These are phyloP conservation scores for Termitomyces heimii DNA, from an alignment of 768 basidiomycete species.

Conservation along the genomic window DNA sequence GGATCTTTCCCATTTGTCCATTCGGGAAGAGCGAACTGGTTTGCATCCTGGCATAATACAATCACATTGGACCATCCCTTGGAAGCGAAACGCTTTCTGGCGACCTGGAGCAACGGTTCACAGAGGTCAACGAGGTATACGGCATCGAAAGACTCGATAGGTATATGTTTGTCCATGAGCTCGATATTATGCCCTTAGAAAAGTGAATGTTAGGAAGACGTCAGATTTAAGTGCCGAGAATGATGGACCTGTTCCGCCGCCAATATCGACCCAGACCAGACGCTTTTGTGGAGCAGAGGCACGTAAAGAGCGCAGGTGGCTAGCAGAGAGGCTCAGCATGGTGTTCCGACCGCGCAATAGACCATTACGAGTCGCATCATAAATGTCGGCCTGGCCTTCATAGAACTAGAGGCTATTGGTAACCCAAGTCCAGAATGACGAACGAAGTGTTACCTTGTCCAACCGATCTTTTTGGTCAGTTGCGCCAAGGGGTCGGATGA, in stretches of 20 bases:
- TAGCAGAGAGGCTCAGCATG: conserved; percentile 63
- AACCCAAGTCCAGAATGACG: not conserved
- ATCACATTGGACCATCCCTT: conserved; percentile 72
- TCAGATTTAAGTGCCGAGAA: not conserved
- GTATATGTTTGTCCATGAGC: conserved; percentile 58
- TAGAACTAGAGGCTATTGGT: conserved; percentile 41
- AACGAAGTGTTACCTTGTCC: conserved; percentile 28
- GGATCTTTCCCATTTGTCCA: conserved; percentile 43
- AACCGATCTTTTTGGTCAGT: conserved; percentile 37
- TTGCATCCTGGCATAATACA: conserved; percentile 69
- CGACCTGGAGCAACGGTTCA: conserved; percentile 64
- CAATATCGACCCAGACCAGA: conserved; percentile 75
- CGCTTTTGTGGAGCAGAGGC: conserved; percentile 32
- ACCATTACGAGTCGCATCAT: conserved; percentile 58
- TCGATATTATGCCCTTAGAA: conserved; percentile 52
- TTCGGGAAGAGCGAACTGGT: conserved; percentile 58
- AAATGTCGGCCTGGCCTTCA: conserved; percentile 62
- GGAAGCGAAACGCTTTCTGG: conserved; percentile 57
- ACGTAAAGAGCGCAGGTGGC: conserved; percentile 49
- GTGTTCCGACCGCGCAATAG: conserved; percentile 67
- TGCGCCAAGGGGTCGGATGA: conserved; percentile 34
- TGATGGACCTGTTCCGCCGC: conserved; percentile 55
- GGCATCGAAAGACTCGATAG: conserved; percentile 55
- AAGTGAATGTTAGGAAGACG: not conserved
- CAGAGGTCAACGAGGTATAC: conserved; percentile 73